Evolutionary conservation across 2,329 filamentous ascomycete species (phyloP).

Genomic region (Hansfordia pulvinata): DNA sequence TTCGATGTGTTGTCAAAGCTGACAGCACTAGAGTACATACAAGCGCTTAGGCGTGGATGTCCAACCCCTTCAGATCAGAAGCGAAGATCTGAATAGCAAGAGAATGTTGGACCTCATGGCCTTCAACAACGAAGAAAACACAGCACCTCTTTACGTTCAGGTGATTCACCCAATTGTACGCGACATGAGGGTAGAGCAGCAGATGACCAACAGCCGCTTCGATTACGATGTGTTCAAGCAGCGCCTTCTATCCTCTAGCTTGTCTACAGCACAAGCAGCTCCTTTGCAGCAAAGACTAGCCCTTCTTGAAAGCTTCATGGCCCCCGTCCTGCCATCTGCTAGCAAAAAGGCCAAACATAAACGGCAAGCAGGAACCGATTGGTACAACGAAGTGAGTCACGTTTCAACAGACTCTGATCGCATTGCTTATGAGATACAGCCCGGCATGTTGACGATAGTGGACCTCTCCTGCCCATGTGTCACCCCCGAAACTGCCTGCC

Average conservation of each 20-base stretch:
- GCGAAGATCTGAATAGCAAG: conserved; percentile 39
- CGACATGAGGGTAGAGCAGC: conserved; percentile 35
- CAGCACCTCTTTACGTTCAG: conserved; percentile 43
- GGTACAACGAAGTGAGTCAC: conserved; percentile 13
- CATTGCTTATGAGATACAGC: too few species aligned
- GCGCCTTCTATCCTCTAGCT: conserved; percentile 17
- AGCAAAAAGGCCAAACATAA: too few species aligned
- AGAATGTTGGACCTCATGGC: conserved; percentile 49
- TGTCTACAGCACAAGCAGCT: conserved; percentile 33
- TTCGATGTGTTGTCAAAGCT: neutral
- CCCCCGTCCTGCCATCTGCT: too few species aligned
- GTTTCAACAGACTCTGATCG: too few species aligned
- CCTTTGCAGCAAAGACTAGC: conserved; percentile 47
- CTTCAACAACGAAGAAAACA: conserved; percentile 24
- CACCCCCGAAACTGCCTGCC: conserved; percentile 51
- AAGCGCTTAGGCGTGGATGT: conserved; percentile 28
- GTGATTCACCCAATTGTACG: conserved; percentile 41
- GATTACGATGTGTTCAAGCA: conserved; percentile 33
- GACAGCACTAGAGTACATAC: conserved; percentile 23
- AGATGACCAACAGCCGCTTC: conserved; percentile 32
- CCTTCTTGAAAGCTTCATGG: conserved; percentile 51
- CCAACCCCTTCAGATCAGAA: conserved; percentile 33
- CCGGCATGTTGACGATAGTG: conserved; percentile 47
- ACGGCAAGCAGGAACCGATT: conserved; percentile 12
- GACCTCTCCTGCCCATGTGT: conserved; percentile 65